These are phyloP conservation scores for Boletus rubescentipes DNA, from an alignment of 768 basidiomycete genomes.

Conservation along the genomic window DNA sequence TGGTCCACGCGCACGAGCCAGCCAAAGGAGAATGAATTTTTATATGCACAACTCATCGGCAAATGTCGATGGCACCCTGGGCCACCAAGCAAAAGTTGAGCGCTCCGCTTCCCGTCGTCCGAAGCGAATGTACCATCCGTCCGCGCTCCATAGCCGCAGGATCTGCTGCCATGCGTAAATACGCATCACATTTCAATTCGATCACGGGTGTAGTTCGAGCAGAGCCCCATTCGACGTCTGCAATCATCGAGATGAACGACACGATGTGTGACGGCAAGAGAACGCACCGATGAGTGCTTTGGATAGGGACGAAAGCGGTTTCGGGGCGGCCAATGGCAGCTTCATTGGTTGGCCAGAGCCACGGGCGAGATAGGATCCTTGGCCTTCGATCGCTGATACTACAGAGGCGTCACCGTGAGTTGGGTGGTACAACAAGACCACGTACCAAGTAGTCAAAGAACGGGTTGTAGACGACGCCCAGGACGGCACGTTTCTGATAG, in stretches of 20 bases:
- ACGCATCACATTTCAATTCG: slow-evolving; percentile 61
- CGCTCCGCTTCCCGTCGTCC: slow-evolving; percentile 82
- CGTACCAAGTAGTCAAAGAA: slow-evolving; percentile 76
- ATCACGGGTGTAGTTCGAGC: slow-evolving; percentile 62
- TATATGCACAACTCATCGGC: too few species aligned
- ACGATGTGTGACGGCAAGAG: not conserved
- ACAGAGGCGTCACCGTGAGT: not conserved
- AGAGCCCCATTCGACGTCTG: slow-evolving; percentile 87
- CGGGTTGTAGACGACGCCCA: slow-evolving; percentile 92
- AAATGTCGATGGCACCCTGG: too few species aligned
- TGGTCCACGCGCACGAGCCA: slow-evolving; percentile 29
- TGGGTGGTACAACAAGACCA: not conserved
- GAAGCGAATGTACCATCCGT: slow-evolving; percentile 80
- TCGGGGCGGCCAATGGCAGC: slow-evolving; percentile 65
- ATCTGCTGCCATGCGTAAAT: slow-evolving; percentile 72
- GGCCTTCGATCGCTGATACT: slow-evolving; percentile 78
- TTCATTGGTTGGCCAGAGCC: slow-evolving; percentile 43
- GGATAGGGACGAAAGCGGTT: slow-evolving; percentile 66
- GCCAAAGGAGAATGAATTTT: too few species aligned
- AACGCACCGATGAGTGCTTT: slow-evolving; percentile 64
- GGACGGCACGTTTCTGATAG: slow-evolving; percentile 69
- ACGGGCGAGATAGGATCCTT: slow-evolving; percentile 72
- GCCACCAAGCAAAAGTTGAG: too few species aligned
- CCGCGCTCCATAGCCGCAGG: slow-evolving; percentile 56
- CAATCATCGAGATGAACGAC: not conserved